Evolutionary conservation across 2,329 filamentous ascomycete species (phyloP).

Genomic region (Fusarium sp.): DNA sequence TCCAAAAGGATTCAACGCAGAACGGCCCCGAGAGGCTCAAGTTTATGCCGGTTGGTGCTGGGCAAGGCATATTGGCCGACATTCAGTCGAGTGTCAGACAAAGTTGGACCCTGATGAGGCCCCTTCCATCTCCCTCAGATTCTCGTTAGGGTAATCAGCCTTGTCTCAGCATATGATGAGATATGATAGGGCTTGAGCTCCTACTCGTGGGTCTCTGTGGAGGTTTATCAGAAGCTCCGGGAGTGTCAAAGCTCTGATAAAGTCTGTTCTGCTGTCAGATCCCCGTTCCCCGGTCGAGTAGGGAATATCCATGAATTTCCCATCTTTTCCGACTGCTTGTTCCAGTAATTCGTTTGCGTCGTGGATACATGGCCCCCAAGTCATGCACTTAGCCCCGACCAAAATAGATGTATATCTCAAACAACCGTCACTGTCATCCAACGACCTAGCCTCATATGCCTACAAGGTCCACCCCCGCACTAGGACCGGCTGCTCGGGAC

Average conservation of each 20-base stretch:
- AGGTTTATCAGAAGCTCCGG: constrained; percentile 32
- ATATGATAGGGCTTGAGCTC: constrained; percentile 11
- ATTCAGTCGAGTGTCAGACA: constrained; percentile 1
- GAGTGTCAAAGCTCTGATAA: constrained; percentile 34
- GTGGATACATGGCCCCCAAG: constrained; percentile 11
- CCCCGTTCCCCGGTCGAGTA: constrained; percentile 29
- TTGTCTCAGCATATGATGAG: constrained; percentile 40
- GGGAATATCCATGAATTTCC: constrained; percentile 41
- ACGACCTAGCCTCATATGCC: constrained; percentile 3
- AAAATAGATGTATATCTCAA: constrained; percentile 41
- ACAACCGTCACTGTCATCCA: constrained; percentile 38
- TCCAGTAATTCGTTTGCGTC: constrained; percentile 21
- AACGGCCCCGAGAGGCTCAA: constrained; percentile 8
- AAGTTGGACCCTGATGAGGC: constrained; percentile 15
- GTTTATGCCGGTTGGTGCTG: constrained; percentile 7
- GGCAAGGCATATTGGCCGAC: too few species aligned
- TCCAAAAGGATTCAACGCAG: constrained; percentile 32
- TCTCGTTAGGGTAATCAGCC: constrained; percentile 7
- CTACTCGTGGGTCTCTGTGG: constrained; percentile 30
- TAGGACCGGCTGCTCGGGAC: constrained; percentile 47
- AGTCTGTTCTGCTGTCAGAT: constrained; percentile 20
- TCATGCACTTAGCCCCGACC: constrained; percentile 31
- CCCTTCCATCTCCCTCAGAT: constrained; percentile 49
- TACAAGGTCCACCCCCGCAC: constrained; percentile 49
- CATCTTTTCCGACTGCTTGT: neutral